Evolutionary conservation across 164 flowering plant species (phyloP).

Genomic region (Nymphaea thermarum): DNA sequence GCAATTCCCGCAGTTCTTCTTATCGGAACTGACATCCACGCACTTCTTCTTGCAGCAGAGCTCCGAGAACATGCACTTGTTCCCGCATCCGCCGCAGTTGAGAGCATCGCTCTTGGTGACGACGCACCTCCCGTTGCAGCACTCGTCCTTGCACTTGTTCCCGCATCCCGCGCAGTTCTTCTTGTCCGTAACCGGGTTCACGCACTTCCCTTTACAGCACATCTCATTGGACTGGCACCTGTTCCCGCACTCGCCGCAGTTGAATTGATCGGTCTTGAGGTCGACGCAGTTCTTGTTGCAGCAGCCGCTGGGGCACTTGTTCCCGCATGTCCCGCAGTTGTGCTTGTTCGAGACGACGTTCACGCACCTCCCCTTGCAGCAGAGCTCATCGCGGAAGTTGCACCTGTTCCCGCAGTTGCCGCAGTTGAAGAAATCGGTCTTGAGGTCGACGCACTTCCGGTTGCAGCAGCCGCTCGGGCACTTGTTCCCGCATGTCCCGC

Average conservation of each 20-base stretch:
- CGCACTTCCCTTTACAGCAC: slow-evolving; percentile 27
- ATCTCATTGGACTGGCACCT: slow-evolving; percentile 17
- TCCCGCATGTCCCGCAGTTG: slow-evolving; percentile 21
- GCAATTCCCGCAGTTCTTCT: slow-evolving; percentile 22
- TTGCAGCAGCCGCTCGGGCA: slow-evolving; percentile 16
- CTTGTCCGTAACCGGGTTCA: slow-evolving; percentile 11
- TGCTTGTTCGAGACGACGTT: slow-evolving; percentile 10
- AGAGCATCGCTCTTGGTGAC: slow-evolving; percentile 4
- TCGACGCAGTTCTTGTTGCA: too few relatives aligned
- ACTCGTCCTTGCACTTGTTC: too few relatives aligned
- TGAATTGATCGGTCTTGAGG: slow-evolving; percentile 7
- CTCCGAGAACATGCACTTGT: slow-evolving; percentile 17
- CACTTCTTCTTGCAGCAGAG: slow-evolving; percentile 24
- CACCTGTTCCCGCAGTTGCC: slow-evolving; percentile 25
- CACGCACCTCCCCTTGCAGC: slow-evolving; percentile 25
- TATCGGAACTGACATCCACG: slow-evolving; percentile 13
- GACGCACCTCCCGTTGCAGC: too few relatives aligned
- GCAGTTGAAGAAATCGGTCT: slow-evolving; percentile 15
- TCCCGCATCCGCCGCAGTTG: slow-evolving; percentile 26
- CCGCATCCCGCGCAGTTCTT: slow-evolving; percentile 21
- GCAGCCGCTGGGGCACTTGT: slow-evolving; percentile 8
- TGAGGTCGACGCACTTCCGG: slow-evolving; percentile 18
- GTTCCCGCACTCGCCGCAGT: slow-evolving; percentile 26
- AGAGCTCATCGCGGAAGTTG: slow-evolving; percentile 8
- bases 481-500: slow-evolving; percentile 15